A percentile compares a stretch with the other conserved stretches of the same genome.
Conservation (phyloP, 768 basidiomycete genomes). For the Mycena rosella region DNA sequence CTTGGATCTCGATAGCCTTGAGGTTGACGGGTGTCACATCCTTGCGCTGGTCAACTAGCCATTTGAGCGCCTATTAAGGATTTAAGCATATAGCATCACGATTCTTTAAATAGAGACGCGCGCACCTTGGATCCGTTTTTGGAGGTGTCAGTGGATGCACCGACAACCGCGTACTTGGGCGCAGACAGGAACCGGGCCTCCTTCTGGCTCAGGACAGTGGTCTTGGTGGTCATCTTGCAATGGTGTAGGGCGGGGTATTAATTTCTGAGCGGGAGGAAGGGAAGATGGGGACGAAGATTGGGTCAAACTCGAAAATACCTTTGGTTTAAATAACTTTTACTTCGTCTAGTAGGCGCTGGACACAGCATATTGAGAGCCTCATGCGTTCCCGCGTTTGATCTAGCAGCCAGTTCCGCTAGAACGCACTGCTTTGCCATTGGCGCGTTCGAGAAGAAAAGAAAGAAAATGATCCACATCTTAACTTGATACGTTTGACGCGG, state of each 20-base stretch:
- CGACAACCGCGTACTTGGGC: not conserved
- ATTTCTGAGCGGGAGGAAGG: not conserved
- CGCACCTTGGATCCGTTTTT: not conserved
- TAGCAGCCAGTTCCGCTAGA: slow-evolving; percentile 23
- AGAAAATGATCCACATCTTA: slow-evolving; percentile 7
- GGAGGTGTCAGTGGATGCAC: not conserved
- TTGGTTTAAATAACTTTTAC: slow-evolving; percentile 3
- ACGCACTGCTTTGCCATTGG: slow-evolving; percentile 14
- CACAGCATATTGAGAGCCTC: slow-evolving; percentile 25
- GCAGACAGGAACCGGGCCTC: no score
- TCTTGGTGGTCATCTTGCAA: slow-evolving; percentile 9
- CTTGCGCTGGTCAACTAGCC: slow-evolving; percentile 60
- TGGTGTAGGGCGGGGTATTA: not conserved
- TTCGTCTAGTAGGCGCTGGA: not conserved
- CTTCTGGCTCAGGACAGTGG: not conserved
- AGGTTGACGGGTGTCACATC: slow-evolving; percentile 67
- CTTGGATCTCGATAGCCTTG: slow-evolving; percentile 58
- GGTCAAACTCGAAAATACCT: not conserved
- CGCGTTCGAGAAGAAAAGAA: slow-evolving; percentile 11
- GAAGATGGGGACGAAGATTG: not conserved
- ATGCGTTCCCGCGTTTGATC: slow-evolving; percentile 15
- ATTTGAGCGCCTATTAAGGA: slow-evolving; percentile 59
- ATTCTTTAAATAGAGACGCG: not conserved
- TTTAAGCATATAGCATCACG: not conserved
- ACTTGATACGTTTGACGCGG: slow-evolving; percentile 8